Evolutionary conservation across 1,139 yeast genomes (phyloP).

Genomic region (Casaregolazyma lundiana): DNA sequence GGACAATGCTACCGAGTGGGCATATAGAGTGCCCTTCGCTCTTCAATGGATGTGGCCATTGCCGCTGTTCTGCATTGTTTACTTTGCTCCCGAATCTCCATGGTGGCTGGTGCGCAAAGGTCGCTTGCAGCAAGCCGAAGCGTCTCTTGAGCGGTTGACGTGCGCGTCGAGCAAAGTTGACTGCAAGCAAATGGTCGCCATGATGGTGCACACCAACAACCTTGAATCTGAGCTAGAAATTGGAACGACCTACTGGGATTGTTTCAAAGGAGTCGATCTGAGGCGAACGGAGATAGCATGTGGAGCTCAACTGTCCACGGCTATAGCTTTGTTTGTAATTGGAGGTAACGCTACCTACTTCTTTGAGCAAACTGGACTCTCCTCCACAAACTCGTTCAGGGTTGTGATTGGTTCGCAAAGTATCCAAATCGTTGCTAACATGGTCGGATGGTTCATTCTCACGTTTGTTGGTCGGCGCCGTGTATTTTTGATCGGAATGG

Average conservation of each 20-base stretch:
- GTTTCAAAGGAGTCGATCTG: slow-evolving; percentile 45
- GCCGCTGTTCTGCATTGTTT: slow-evolving; percentile 43
- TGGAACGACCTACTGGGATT: slow-evolving; percentile 40
- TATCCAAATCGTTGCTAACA: slow-evolving; percentile 46
- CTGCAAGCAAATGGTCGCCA: slow-evolving; percentile 38
- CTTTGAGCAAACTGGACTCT: slow-evolving; percentile 20
- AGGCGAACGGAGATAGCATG: slow-evolving; percentile 53
- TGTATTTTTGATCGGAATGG: too few relatives aligned
- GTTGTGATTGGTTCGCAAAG: slow-evolving; percentile 23
- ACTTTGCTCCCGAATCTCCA: slow-evolving; percentile 55
- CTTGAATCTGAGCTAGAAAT: slow-evolving; percentile 38
- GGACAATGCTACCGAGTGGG: slow-evolving; percentile 13
- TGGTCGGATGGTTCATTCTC: slow-evolving; percentile 27
- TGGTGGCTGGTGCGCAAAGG: slow-evolving; percentile 46
- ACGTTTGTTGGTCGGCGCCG: slow-evolving; percentile 49
- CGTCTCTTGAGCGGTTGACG: slow-evolving; percentile 30
- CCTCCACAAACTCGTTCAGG: slow-evolving; percentile 15
- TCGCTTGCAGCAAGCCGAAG: slow-evolving; percentile 38
- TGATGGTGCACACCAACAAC: slow-evolving; percentile 41
- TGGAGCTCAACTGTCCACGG: slow-evolving; percentile 44
- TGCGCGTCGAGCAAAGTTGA: slow-evolving; percentile 13
- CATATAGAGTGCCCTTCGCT: slow-evolving; percentile 18
- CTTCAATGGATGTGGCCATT: slow-evolving; percentile 13
- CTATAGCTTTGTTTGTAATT: slow-evolving; percentile 47
- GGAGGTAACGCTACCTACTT: slow-evolving; percentile 17